These are phyloP conservation scores for Fusarium sp. DNA, from an alignment of 2,329 filamentous ascomycete species.

Conservation along the genomic window DNA sequence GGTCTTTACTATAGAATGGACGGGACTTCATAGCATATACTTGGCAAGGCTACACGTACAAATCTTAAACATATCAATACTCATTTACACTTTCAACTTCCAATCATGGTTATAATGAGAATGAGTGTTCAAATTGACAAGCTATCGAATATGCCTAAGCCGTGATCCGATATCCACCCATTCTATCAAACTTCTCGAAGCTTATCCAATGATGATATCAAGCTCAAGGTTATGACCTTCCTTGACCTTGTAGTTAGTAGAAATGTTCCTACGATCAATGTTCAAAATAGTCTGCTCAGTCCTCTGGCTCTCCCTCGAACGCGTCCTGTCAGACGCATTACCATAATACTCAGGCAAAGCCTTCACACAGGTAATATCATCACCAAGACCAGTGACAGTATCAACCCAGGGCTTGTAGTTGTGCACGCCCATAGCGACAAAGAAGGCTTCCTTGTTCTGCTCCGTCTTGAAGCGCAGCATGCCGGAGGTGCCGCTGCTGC, in stretches of 20 bases:
- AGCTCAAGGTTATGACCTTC: slow-evolving; percentile 37
- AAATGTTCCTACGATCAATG: slow-evolving; percentile 27
- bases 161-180: not conserved
- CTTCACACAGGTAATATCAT: slow-evolving; percentile 31
- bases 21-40: too few relatives aligned
- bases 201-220: slow-evolving; percentile 27
- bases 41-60: too few relatives aligned
- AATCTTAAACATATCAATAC: too few relatives aligned
- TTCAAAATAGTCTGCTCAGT: slow-evolving; percentile 34
- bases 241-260: slow-evolving; percentile 23
- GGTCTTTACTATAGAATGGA: not conserved
- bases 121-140: not conserved
- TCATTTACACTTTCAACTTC: too few relatives aligned
- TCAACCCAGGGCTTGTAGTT: slow-evolving; percentile 41
- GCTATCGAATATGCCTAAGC: not conserved
- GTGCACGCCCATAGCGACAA: slow-evolving; percentile 32
- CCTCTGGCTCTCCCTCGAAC: slow-evolving; percentile 20
- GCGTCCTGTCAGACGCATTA: slow-evolving; percentile 4
- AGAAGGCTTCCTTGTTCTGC: slow-evolving; percentile 36
- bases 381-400: slow-evolving; percentile 25
- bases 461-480: slow-evolving; percentile 40
- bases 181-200: fast-evolving
- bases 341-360: slow-evolving; percentile 40
- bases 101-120: too few relatives aligned
- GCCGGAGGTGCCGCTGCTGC: slow-evolving; percentile 32